Conservation (phyloP, 306 rosid species). For the Corylus heterophylla region DNA sequence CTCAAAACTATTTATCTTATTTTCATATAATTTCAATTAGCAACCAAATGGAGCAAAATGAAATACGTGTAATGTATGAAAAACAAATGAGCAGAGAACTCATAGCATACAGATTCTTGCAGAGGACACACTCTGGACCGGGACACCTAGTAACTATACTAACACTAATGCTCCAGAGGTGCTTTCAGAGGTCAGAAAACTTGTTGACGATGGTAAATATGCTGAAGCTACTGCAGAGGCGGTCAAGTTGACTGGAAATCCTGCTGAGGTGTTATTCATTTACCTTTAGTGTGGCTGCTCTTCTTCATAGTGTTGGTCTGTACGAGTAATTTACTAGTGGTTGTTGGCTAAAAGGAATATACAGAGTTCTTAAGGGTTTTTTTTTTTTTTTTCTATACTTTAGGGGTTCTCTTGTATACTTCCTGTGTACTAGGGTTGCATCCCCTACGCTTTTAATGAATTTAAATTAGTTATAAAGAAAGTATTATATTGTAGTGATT, state of each 20-base stretch:
- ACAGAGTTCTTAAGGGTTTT: neutral
- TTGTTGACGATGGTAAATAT: conserved; percentile 52
- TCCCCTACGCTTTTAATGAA: too few species aligned
- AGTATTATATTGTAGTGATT: conserved; percentile 3
- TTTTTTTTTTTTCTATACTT: too few species aligned
- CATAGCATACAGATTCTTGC: neutral
- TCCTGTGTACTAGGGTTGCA: too few species aligned
- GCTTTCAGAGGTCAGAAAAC: conserved; percentile 53
- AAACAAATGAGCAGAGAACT: conserved; percentile 5
- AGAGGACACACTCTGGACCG: conserved; percentile 93
- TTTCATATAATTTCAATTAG: neutral
- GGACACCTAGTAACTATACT: conserved; percentile 63
- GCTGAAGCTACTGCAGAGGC: conserved; percentile 63
- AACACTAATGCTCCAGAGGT: conserved; percentile 55
- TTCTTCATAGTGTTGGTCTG: neutral
- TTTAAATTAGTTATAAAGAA: too few species aligned
- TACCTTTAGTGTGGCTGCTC: conserved; percentile 1
- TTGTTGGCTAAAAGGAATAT: neutral
- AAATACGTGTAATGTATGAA: neutral
- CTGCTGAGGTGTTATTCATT: conserved; percentile 44
- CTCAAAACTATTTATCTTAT: neutral
- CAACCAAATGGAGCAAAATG: neutral
- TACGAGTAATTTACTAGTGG: neutral
- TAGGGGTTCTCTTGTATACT: too few species aligned
- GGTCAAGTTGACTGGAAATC: conserved; percentile 46